A percentile compares a stretch with the other conserved stretches of the same genome.
phyloP scores from a whole-genome alignment of 768 basidiomycete genomes.

The Russula brevipes region DNA sequence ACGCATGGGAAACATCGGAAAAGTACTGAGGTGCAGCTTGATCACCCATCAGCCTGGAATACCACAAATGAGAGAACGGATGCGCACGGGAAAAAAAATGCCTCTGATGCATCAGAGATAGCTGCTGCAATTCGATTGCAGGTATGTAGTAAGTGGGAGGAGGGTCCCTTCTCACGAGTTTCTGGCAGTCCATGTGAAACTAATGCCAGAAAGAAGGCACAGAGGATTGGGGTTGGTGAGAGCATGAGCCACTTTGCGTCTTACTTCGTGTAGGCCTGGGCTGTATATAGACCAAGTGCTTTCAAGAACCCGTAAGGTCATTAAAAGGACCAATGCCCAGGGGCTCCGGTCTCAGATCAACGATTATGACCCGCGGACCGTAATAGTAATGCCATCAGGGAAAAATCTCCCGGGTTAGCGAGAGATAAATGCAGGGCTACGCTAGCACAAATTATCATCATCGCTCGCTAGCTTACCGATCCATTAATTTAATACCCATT shows the following conservation, averaged over 20 bases:
- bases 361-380: too few species aligned
- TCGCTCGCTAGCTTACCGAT: too few species aligned
- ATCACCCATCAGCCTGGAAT: not conserved
- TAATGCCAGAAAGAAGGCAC: not conserved
- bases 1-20: slow-evolving; percentile 3
- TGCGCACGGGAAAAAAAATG: slow-evolving; percentile 3
- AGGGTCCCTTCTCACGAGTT: not conserved
- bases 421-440: too few species aligned
- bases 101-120: not conserved
- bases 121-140: not conserved
- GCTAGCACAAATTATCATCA: too few species aligned
- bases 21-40: slow-evolving; percentile 14
- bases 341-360: too few species aligned
- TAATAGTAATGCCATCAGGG: too few species aligned
- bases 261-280: not conserved
- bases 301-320: not conserved
- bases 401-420: too few species aligned
- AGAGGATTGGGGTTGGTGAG: not conserved
- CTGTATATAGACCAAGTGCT: not conserved
- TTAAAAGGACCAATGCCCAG: too few species aligned
- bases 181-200: not conserved
- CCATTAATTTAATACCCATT: too few species aligned
- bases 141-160: not conserved
- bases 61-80: not conserved
- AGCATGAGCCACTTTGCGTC: not conserved